Conservation (phyloP, 2,329 filamentous ascomycete species). For the Didymella glomerata region DNA sequence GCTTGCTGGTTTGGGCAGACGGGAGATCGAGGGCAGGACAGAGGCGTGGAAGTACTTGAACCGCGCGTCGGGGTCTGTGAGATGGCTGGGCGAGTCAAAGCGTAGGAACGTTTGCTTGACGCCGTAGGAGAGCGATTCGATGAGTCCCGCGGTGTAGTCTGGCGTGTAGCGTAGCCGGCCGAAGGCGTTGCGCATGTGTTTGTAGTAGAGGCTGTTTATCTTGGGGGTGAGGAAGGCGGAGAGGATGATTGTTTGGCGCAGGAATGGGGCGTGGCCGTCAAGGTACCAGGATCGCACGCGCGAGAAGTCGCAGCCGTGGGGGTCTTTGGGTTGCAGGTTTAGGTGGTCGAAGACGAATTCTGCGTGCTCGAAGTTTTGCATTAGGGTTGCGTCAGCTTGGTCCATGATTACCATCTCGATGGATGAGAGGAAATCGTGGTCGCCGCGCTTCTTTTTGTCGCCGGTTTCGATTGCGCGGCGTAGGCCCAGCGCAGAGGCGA, state of each 20-base stretch:
- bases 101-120: conserved; percentile 89
- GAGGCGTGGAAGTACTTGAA: conserved; percentile 91
- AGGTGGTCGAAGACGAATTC: conserved; percentile 91
- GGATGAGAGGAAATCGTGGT: conserved; percentile 91
- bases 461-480: conserved; percentile 87
- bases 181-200: conserved; percentile 79
- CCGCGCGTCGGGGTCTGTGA: conserved; percentile 82
- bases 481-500: conserved; percentile 88
- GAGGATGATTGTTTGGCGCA: conserved; percentile 86
- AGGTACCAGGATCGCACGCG: conserved; percentile 91
- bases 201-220: conserved; percentile 79
- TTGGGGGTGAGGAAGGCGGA: conserved; percentile 88
- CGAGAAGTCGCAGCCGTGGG: conserved; percentile 92
- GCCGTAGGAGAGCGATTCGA: conserved; percentile 71
- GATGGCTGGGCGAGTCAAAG: conserved; percentile 75
- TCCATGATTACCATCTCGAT: conserved; percentile 91
- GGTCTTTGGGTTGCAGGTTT: conserved; percentile 87
- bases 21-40: conserved; percentile 77
- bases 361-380: conserved; percentile 99
- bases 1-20: conserved; percentile 68
- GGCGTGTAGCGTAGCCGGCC: conserved; percentile 78
- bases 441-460: conserved; percentile 68
- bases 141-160: conserved; percentile 75
- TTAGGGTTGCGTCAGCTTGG: conserved; percentile 89
- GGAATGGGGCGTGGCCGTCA: conserved; percentile 80